These are phyloP conservation scores for Paraleonurus japonicus DNA, from an alignment of 257 asterid species.

Conservation along the genomic window DNA sequence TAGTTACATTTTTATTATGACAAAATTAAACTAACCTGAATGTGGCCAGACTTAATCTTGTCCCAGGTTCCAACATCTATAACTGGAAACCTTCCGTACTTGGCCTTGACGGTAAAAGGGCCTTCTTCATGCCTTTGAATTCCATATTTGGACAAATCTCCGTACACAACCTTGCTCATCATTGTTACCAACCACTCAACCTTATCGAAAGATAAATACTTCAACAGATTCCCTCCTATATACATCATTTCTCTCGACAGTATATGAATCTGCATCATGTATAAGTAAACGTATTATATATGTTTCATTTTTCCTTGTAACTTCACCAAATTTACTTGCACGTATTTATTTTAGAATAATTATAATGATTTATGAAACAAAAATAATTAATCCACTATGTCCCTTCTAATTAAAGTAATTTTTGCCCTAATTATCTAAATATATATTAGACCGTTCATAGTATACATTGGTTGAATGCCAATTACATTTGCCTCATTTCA, in stretches of 20 bases:
- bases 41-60: conserved; percentile 54
- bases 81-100: conserved; percentile 66
- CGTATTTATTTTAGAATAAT: too few species aligned
- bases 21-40: conserved; percentile 43
- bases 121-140: conserved; percentile 59
- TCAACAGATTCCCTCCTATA: conserved; percentile 26
- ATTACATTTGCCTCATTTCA: too few species aligned
- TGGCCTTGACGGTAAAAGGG: conserved; percentile 48
- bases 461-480: too few species aligned
- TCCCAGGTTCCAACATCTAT: conserved; percentile 57
- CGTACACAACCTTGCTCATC: conserved; percentile 51
- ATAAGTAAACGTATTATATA: too few species aligned
- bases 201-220: conserved; percentile 23
- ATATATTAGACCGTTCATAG: too few species aligned
- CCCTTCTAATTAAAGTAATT: too few species aligned
- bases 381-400: too few species aligned
- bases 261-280: conserved; percentile 42
- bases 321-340: too few species aligned
- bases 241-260: conserved; percentile 40
- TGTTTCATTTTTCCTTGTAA: too few species aligned
- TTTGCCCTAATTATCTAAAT: too few species aligned
- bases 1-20: too few species aligned
- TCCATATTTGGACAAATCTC: conserved; percentile 55
- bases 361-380: too few species aligned
- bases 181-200: conserved; percentile 38